Evolutionary conservation across 2,329 filamentous ascomycete genomes (phyloP).

Genomic region (Cordyceps pruinosa): DNA sequence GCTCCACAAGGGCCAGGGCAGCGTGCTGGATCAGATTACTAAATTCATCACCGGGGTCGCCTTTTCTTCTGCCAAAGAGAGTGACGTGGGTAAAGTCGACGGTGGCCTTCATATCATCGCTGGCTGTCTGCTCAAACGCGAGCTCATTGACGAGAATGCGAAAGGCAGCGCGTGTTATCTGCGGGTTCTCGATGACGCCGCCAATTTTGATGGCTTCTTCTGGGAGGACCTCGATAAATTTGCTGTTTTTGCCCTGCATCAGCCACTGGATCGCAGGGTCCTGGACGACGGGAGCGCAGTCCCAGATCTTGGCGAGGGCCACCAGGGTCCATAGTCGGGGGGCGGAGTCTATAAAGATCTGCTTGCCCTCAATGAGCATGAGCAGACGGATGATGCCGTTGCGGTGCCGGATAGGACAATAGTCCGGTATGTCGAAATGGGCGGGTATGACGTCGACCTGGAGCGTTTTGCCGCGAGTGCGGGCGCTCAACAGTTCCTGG

Average conservation of each 20-base stretch:
- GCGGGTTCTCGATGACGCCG: constrained; percentile 35
- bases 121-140: constrained; percentile 39
- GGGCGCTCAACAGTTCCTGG: neutral
- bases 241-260: constrained; percentile 43
- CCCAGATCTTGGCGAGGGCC: constrained; percentile 52
- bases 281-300: constrained; percentile 38
- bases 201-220: constrained; percentile 55
- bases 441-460: constrained; percentile 17
- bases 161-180: constrained; percentile 44
- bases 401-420: constrained; percentile 57
- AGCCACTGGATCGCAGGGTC: constrained; percentile 54
- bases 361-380: constrained; percentile 47
- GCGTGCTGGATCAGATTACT: constrained; percentile 53
- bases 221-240: constrained; percentile 57
- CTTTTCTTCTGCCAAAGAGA: constrained; percentile 40
- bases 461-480: neutral
- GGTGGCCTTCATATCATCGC: neutral
- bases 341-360: constrained; percentile 55
- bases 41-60: constrained; percentile 45
- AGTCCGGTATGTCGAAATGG: constrained; percentile 44
- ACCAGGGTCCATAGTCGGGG: constrained; percentile 61
- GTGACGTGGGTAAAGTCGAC: constrained; percentile 20
- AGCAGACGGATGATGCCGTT: constrained; percentile 58
- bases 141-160: constrained; percentile 56
- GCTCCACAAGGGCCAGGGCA: constrained; percentile 43